Evolutionary conservation across 1,139 yeast species (phyloP), one percentile per base, ranked within the genome.

Genomic region (Blastobotrys illinoisensis): DNA sequence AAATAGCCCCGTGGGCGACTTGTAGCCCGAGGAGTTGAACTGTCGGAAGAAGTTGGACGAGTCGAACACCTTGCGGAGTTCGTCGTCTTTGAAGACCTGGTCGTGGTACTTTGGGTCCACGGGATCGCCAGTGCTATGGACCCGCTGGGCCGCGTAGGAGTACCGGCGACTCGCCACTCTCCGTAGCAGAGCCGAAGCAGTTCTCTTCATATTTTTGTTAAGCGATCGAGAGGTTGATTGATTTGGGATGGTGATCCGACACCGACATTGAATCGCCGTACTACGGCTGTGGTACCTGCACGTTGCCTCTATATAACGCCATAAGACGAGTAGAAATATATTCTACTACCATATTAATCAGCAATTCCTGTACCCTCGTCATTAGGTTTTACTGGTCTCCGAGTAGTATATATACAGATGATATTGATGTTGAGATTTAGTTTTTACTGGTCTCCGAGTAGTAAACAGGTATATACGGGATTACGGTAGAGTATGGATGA

Each of bases 1-100:
- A 67, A 93, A 90, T 44, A 93, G 75, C 0, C 98, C 98, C 0
- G 83, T 73, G 21, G 32, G 24, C 1, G 49, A 28, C 9, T 40
- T 18, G 32, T 19, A 48, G 9, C 52, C 48, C 6, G 47, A 48
- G 11, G 52, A 20, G 9, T 44, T 48, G 21, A 56, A 47, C 26
- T 52, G 44, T 6, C 48, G 44, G 46, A 55, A 51, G 46, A 54
- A 50, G 23, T 23, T 21, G n/a, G 44, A 16, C 9, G 60, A 56
- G 47, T 62, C 66, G 50, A 62, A 62, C 43, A 62, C 58, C 28
- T 50, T 49, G 9, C 63, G 56, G 9, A 62, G 50, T 16, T 55
- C 56, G 11, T 44, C 46, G 46, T 55, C 58, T n/a, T 40, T 32
- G 47, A 45, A 21, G 18, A 23, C 16, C 32, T 20, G 11, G 47